A percentile compares a stretch with the other conserved stretches of the same genome.
Conservation (phyloP, 2,329 filamentous ascomycete species). For the Ceratocystis huliohia region DNA sequence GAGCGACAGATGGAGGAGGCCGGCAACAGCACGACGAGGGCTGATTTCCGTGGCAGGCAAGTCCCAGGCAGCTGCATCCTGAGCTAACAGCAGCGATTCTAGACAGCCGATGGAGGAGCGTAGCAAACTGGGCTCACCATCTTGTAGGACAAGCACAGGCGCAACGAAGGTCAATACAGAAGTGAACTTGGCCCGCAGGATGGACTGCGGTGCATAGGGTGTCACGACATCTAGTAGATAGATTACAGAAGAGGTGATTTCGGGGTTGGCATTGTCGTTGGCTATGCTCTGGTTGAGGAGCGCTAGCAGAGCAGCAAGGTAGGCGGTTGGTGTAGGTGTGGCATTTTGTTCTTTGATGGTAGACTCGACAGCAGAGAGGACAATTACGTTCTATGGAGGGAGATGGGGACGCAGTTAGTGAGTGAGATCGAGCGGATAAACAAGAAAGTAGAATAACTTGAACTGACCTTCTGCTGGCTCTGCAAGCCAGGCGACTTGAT, state of each 20-base stretch:
- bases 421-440: not conserved
- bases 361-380: constrained; percentile 84
- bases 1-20: constrained; percentile 69
- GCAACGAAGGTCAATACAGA: constrained; percentile 81
- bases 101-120: constrained; percentile 83
- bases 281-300: constrained; percentile 67
- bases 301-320: constrained; percentile 89
- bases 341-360: constrained; percentile 81
- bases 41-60: constrained; percentile 71
- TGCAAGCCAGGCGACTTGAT: constrained; percentile 94
- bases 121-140: constrained; percentile 77
- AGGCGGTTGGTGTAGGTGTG: constrained; percentile 72
- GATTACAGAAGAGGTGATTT: constrained; percentile 72
- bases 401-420: constrained; percentile 2
- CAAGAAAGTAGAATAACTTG: not conserved
- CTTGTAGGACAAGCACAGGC: constrained; percentile 64
- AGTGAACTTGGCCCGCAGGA: constrained; percentile 88
- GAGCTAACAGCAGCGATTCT: constrained; percentile 78
- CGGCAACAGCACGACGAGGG: constrained; percentile 75
- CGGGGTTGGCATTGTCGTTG: constrained; percentile 59
- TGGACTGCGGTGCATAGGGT: constrained; percentile 66
- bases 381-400: constrained; percentile 55
- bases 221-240: constrained; percentile 93
- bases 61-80: constrained; percentile 81
- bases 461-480: constrained; percentile 74